Percentiles rank a stretch among this genome's conserved stretches.
These are phyloP conservation scores for Antarctomyces pellizariae DNA, from an alignment of 495 filamentous ascomycete species.

Conservation along the genomic window DNA sequence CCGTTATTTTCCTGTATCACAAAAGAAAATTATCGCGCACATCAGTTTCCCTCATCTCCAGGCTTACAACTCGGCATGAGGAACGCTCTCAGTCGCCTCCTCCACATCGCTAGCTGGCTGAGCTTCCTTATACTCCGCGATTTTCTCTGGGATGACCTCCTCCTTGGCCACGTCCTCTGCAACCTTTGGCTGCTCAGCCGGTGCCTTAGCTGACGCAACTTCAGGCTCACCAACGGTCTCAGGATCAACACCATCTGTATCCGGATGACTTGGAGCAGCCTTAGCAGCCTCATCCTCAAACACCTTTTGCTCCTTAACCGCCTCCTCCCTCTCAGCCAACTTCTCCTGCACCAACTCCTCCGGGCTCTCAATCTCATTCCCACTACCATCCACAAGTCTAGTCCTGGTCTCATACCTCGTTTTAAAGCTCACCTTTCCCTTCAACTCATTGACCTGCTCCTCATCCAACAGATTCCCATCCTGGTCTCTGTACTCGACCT, in stretches of 20 bases:
- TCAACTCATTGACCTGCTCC: slow-evolving; percentile 58
- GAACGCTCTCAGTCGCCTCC: slow-evolving; percentile 43
- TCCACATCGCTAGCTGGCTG: slow-evolving; percentile 60
- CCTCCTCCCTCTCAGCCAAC: slow-evolving; percentile 13
- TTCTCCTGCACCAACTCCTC: slow-evolving; percentile 14
- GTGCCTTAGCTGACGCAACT: slow-evolving; percentile 13
- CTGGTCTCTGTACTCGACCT: slow-evolving; percentile 86
- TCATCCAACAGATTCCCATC: slow-evolving; percentile 71
- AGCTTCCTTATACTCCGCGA: slow-evolving; percentile 25
- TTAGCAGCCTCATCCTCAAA: slow-evolving; percentile 11
- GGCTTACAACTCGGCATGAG: too few species aligned
- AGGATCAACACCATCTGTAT: slow-evolving; percentile 49
- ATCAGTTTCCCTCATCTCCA: too few species aligned
- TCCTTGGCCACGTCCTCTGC: slow-evolving; percentile 36
- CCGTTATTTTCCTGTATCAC: too few species aligned
- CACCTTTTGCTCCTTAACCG: background rate
- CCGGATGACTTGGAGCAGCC: slow-evolving; percentile 62
- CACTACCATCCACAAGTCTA: slow-evolving; percentile 51
- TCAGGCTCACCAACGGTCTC: slow-evolving; percentile 25
- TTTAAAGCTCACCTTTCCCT: slow-evolving; percentile 83
- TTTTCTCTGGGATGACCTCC: slow-evolving; percentile 28
- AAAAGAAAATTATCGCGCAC: too few species aligned
- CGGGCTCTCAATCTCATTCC: slow-evolving; percentile 37
- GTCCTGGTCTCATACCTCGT: slow-evolving; percentile 86
- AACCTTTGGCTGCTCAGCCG: slow-evolving; percentile 15